Conservation (phyloP, 129 eudicot genomes). For the Flaveria bidentis region DNA sequence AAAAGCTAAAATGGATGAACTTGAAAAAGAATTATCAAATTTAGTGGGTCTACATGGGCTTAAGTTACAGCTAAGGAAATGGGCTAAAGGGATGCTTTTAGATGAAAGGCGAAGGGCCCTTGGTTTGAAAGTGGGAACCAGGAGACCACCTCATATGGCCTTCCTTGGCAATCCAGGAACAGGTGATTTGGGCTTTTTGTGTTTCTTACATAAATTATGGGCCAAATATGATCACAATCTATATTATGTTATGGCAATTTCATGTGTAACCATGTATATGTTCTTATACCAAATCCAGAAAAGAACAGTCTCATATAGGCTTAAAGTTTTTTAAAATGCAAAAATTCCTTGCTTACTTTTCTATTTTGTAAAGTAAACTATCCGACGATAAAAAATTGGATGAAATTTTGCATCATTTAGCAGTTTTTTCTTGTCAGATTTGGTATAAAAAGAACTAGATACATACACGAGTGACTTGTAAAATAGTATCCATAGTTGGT, state of each 20-base stretch:
- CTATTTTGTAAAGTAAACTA: not conserved
- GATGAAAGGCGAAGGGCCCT: slow-evolving; percentile 88
- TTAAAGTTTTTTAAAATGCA: not conserved
- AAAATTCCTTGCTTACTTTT: not conserved
- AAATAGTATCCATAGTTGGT: not conserved
- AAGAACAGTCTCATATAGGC: not conserved
- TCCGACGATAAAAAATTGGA: not conserved
- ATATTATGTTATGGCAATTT: too few species aligned
- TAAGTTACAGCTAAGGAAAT: slow-evolving; percentile 73
- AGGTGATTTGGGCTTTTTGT: slow-evolving; percentile 38
- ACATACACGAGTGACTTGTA: not conserved
- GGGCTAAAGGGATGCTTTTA: slow-evolving; percentile 89
- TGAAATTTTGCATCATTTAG: not conserved
- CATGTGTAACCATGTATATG: too few species aligned
- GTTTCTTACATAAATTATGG: too few species aligned
- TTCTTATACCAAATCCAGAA: not conserved
- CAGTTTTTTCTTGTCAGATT: not conserved
- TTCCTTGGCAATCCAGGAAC: slow-evolving; percentile 98
- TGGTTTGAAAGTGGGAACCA: slow-evolving; percentile 70
- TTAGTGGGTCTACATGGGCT: slow-evolving; percentile 78
- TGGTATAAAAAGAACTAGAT: not conserved
- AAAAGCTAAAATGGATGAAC: slow-evolving; percentile 90
- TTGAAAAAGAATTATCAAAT: slow-evolving; percentile 68
- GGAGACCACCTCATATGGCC: slow-evolving; percentile 97
- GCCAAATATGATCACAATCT: too few species aligned